A percentile compares a stretch with the other conserved stretches of the same genome.
These are phyloP conservation scores for Phytophthora sp. DNA, from an alignment of 352 stramenopile genomes.

Conservation along the genomic window DNA sequence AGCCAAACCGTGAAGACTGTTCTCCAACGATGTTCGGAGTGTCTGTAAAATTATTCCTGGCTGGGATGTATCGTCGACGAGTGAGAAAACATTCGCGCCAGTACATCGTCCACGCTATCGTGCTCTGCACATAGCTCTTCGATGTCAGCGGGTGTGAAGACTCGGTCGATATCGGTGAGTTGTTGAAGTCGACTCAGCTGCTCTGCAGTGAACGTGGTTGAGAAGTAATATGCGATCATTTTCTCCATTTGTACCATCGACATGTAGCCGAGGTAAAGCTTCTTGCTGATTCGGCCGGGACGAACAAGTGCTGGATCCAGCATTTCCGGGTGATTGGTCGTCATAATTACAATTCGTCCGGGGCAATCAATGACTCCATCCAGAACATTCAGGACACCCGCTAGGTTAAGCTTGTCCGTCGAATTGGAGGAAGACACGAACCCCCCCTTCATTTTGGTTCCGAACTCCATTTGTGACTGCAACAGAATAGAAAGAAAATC, in stretches of 20 bases:
- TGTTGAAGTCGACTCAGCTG: conserved; percentile 18
- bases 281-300: conserved; percentile 88
- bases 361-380: conserved; percentile 87
- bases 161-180: background rate
- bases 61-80: background rate
- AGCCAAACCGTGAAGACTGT: too few species aligned
- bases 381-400: conserved; percentile 90
- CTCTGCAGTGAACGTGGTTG: conserved; percentile 25
- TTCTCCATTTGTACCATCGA: conserved; percentile 36
- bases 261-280: conserved; percentile 74
- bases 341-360: conserved; percentile 86
- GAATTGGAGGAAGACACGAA: conserved; percentile 46
- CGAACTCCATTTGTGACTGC: conserved; percentile 31
- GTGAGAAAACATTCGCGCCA: conserved; percentile 12
- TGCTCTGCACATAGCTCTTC: conserved; percentile 59
- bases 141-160: conserved; percentile 43
- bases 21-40: too few species aligned
- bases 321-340: conserved; percentile 86
- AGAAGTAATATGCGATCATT: conserved; percentile 72
- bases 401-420: conserved; percentile 76
- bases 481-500: conserved; percentile 28
- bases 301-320: conserved; percentile 86
- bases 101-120: conserved; percentile 45
- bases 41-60: too few species aligned
- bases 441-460: conserved; percentile 24